phyloP scores from a whole-genome alignment of 2,329 filamentous ascomycete species.

The Penicillium olsonii region DNA sequence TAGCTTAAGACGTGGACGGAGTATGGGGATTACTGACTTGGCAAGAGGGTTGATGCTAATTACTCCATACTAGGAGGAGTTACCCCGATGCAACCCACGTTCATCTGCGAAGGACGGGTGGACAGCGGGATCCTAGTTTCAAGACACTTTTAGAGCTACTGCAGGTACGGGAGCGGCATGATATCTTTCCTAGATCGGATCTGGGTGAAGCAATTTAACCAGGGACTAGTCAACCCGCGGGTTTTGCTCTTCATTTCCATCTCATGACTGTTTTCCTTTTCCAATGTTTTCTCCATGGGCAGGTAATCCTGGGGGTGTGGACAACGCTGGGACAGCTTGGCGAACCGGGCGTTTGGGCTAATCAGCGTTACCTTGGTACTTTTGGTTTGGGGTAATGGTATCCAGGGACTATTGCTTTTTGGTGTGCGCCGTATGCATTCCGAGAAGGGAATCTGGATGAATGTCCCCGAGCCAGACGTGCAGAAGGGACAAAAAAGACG shows the following conservation, averaged over 20 bases:
- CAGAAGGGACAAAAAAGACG: neutral
- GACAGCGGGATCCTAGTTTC: slow-evolving; percentile 7
- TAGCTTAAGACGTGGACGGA: neutral
- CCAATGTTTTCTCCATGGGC: slow-evolving; percentile 21
- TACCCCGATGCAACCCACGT: slow-evolving; percentile 13
- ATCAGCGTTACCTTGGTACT: neutral
- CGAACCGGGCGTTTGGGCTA: slow-evolving; percentile 16
- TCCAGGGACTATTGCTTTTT: neutral
- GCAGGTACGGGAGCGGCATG: slow-evolving; percentile 20
- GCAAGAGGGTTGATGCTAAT: neutral
- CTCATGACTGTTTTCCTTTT: no score
- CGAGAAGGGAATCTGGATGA: no score
- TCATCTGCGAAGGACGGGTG: slow-evolving; percentile 13
- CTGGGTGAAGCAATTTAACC: slow-evolving; percentile 1
- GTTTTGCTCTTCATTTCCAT: neutral
- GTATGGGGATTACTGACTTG: neutral
- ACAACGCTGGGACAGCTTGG: slow-evolving; percentile 23
- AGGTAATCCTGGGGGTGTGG: slow-evolving; percentile 22
- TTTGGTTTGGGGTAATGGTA: neutral
- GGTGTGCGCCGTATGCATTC: neutral
- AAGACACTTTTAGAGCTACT: slow-evolving; percentile 18
- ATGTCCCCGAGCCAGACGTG: no score
- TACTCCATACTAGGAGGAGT: neutral
- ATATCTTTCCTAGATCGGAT: slow-evolving; percentile 6
- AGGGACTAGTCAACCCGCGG: slow-evolving; percentile 1